These are phyloP conservation scores for Hamamelis virginiana DNA, from an alignment of 164 flowering plant genomes.

Conservation along the genomic window DNA sequence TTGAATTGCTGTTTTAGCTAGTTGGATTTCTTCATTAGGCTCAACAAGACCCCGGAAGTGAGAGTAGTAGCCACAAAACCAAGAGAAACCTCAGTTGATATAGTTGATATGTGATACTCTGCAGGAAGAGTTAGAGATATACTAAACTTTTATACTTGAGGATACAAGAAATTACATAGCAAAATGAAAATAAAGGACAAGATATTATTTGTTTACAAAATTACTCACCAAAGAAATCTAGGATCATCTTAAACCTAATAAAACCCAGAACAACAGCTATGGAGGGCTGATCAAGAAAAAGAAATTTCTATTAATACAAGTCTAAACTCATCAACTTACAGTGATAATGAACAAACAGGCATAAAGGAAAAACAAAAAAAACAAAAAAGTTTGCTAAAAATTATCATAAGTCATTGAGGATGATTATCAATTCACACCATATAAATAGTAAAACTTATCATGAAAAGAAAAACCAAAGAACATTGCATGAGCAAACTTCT, in stretches of 20 bases:
- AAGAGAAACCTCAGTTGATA: constrained; percentile 89
- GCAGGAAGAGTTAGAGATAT: constrained; percentile 20
- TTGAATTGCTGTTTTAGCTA: constrained; percentile 17
- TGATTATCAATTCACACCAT: background rate
- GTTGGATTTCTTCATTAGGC: constrained; percentile 67
- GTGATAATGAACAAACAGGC: background rate
- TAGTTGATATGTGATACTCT: constrained; percentile 83
- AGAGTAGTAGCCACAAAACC: constrained; percentile 80
- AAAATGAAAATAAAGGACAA: background rate
- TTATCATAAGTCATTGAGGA: background rate
- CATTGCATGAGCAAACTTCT: background rate
- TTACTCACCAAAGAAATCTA: constrained; percentile 80
- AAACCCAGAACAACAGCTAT: constrained; percentile 83
- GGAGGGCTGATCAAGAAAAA: constrained; percentile 62
- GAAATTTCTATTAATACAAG: background rate
- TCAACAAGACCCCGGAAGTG: constrained; percentile 66
- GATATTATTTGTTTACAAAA: background rate
- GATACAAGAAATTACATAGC: background rate
- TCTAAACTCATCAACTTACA: background rate
- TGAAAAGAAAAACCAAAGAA: background rate
- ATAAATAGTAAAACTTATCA: background rate
- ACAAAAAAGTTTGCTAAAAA: background rate
- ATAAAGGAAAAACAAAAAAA: background rate
- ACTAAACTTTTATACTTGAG: background rate
- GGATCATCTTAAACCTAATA: constrained; percentile 88